These are phyloP conservation scores for Saccharomyces cerevisiae DNA, from an alignment of 805 yeast genomes.

Conservation along the genomic window DNA sequence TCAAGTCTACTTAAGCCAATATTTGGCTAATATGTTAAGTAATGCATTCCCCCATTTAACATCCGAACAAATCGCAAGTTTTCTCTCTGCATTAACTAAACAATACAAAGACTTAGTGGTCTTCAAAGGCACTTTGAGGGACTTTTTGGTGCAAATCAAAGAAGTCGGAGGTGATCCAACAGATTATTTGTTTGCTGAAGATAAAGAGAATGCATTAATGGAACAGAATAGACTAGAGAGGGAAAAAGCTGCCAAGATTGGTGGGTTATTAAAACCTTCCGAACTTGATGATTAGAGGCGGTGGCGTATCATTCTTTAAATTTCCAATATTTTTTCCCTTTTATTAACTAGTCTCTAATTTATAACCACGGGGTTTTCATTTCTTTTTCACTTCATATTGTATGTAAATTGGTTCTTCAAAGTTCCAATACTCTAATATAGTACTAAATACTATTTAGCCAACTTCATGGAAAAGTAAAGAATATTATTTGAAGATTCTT, in stretches of 20 bases:
- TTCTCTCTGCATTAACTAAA: slow-evolving; percentile 66
- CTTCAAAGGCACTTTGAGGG: slow-evolving; percentile 82
- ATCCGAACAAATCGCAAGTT: slow-evolving; percentile 70
- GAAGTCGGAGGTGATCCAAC: slow-evolving; percentile 94
- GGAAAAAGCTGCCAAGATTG: slow-evolving; percentile 77
- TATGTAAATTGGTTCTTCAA: neutral
- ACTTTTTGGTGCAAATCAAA: slow-evolving; percentile 91
- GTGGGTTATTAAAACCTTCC: slow-evolving; percentile 90
- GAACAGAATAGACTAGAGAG: slow-evolving; percentile 65
- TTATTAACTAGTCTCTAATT: neutral
- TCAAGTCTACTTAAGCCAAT: slow-evolving; percentile 67
- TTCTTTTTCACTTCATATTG: neutral
- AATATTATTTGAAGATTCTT: no score
- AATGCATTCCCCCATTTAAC: slow-evolving; percentile 91
- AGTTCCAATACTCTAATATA: neutral
- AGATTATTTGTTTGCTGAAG: slow-evolving; percentile 91
- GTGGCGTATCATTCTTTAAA: neutral
- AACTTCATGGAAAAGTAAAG: neutral
- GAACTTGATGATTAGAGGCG: slow-evolving; percentile 71
- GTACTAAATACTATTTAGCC: neutral
- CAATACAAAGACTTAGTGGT: slow-evolving; percentile 65
- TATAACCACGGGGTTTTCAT: neutral
- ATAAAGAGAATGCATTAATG: slow-evolving; percentile 64
- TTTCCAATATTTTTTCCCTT: neutral
- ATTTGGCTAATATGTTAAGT: slow-evolving; percentile 69